Percentiles rank a stretch among this genome's conserved stretches.
Evolutionary conservation across 805 yeast genomes (phyloP).

Genomic region (Yarrowia sp.): DNA sequence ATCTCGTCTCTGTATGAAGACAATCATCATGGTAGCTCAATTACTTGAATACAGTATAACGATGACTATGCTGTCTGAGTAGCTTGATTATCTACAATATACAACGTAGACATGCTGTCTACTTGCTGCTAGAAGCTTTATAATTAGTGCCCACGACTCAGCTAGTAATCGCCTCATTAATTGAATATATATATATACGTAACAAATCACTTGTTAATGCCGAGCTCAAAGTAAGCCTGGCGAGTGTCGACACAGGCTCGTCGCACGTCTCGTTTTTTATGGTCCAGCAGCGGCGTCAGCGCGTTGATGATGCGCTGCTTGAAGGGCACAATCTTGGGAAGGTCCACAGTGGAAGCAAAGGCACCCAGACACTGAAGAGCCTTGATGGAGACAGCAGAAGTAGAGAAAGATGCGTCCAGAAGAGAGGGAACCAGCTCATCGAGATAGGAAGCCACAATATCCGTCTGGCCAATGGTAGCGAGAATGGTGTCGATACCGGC

Average conservation of each 20-base stretch:
- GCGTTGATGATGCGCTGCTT: slow-evolving; percentile 49
- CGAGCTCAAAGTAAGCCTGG: slow-evolving; percentile 64
- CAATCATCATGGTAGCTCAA: too few species aligned
- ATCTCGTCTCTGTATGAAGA: too few species aligned
- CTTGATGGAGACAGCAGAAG: slow-evolving; percentile 52
- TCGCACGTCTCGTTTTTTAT: slow-evolving; percentile 70
- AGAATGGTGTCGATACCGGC: slow-evolving; percentile 62
- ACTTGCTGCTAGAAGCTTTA: too few species aligned
- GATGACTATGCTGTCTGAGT: too few species aligned
- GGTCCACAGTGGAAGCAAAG: slow-evolving; percentile 42
- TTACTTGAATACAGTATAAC: too few species aligned
- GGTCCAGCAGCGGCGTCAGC: slow-evolving; percentile 60
- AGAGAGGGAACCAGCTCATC: slow-evolving; percentile 57
- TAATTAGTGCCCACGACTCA: too few species aligned
- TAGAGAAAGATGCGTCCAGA: slow-evolving; percentile 42
- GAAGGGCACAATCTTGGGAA: slow-evolving; percentile 51
- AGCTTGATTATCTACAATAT: too few species aligned
- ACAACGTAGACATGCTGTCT: too few species aligned
- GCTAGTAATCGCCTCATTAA: too few species aligned
- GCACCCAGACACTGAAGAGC: slow-evolving; percentile 59
- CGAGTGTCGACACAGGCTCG: slow-evolving; percentile 75
- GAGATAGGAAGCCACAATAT: slow-evolving; percentile 53
- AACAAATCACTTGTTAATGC: too few species aligned
- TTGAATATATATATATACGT: too few species aligned
- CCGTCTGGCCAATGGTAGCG: slow-evolving; percentile 55